Conservation (phyloP, 139 green algal species). For the Chlamydomonas sphaeroides region DNA sequence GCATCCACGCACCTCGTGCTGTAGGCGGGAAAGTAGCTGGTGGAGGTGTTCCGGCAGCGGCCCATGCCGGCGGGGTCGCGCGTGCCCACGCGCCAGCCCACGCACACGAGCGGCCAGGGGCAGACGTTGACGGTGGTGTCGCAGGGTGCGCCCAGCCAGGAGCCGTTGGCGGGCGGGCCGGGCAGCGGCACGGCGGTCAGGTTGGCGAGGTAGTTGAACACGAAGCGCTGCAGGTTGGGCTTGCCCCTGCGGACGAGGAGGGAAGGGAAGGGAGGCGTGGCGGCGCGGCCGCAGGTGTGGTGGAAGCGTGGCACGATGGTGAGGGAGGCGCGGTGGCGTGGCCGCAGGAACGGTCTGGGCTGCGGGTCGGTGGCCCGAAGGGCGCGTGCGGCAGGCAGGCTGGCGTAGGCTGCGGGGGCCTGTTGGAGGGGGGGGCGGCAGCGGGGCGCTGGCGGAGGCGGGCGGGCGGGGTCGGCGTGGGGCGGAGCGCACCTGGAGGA, state of each 20-base stretch:
- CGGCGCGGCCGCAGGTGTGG: too few species aligned
- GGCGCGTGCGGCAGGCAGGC: too few species aligned
- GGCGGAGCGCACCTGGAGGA: constrained; percentile 8
- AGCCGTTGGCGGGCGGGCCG: neutral
- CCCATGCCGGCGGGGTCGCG: constrained; percentile 21
- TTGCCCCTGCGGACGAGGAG: constrained; percentile 46
- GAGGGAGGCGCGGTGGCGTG: too few species aligned
- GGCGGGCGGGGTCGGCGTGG: neutral
- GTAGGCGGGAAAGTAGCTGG: constrained; percentile 67
- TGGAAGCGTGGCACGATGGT: too few species aligned
- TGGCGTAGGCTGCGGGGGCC: too few species aligned
- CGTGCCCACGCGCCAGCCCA: constrained; percentile 46
- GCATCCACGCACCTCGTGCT: constrained; percentile 43
- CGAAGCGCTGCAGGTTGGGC: constrained; percentile 58
- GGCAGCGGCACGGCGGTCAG: constrained; percentile 1
- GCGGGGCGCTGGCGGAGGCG: too few species aligned
- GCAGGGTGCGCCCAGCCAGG: constrained; percentile 28
- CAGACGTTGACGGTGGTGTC: constrained; percentile 44
- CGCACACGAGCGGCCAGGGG: constrained; percentile 33
- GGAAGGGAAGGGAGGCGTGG: too few species aligned
- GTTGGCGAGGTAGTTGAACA: constrained; percentile 55
- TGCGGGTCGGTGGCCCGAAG: too few species aligned
- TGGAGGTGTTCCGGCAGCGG: constrained; percentile 61
- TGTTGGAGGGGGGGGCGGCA: too few species aligned
- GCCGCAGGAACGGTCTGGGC: too few species aligned